Evolutionary conservation across 2,329 filamentous ascomycete species (phyloP).

Genomic region (Epichloe typhina): DNA sequence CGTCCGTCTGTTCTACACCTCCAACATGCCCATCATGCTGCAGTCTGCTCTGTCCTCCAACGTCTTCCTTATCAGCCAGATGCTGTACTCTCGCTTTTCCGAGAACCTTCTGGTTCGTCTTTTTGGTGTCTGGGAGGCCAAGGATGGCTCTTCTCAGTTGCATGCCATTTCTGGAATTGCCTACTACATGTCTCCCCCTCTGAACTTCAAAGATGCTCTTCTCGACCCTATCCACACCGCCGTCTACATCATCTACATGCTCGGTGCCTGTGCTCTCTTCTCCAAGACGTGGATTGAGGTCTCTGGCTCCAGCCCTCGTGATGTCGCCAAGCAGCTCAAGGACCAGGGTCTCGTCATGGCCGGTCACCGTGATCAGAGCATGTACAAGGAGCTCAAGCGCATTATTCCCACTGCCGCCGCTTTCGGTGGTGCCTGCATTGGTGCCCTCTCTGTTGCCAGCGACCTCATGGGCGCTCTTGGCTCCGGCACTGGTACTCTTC

Average conservation of each 20-base stretch:
- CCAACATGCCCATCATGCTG: slow-evolving; percentile 99
- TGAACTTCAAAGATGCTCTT: slow-evolving; percentile 95
- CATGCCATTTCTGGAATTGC: slow-evolving; percentile 86
- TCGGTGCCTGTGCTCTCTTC: slow-evolving; percentile 93
- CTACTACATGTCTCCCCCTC: slow-evolving; percentile 98
- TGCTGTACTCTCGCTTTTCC: slow-evolving; percentile 97
- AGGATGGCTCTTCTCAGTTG: slow-evolving; percentile 90
- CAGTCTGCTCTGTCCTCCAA: slow-evolving; percentile 98
- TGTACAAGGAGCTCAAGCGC: slow-evolving; percentile 99
- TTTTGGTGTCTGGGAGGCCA: slow-evolving; percentile 96
- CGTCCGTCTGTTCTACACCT: slow-evolving; percentile 98
- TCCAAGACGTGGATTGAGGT: slow-evolving; percentile 99
- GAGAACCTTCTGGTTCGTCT: slow-evolving; percentile 97
- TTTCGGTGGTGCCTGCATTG: slow-evolving; percentile 98
- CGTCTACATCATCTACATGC: slow-evolving; percentile 95
- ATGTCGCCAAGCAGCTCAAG: slow-evolving; percentile 99
- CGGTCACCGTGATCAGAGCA: slow-evolving; percentile 97
- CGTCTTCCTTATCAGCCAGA: slow-evolving; percentile 97
- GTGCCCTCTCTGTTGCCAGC: slow-evolving; percentile 86
- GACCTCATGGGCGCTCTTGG: slow-evolving; percentile 93
- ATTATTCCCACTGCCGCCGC: slow-evolving; percentile 97
- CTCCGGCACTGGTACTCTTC: slow-evolving; percentile 91
- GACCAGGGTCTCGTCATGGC: slow-evolving; percentile 99
- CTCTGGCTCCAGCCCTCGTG: slow-evolving; percentile 90
- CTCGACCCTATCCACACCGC: slow-evolving; percentile 94